Evolutionary conservation across 768 basidiomycete genomes (phyloP), one percentile per base, ranked within the genome.

Genomic region (Megacollybia marginata): DNA sequence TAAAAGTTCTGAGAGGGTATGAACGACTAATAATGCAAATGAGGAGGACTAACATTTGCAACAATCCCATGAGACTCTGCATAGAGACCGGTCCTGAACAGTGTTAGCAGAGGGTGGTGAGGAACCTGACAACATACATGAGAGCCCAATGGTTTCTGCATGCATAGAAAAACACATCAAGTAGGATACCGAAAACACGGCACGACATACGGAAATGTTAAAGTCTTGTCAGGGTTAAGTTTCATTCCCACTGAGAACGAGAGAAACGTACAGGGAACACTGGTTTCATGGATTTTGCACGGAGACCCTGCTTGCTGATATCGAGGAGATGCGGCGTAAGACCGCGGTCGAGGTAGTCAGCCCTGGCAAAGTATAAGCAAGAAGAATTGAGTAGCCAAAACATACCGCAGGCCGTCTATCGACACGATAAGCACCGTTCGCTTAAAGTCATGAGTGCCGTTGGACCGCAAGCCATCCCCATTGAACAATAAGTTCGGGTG

Each of bases 51-150:
- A 59, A 91, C 89, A 58, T 95, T 96, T 11, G 80, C 92, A 19
- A 96, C 78, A 43, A 96, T 92, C 11, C 92, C 92, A 62, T 95
- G 91, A 18, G 88, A 87, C 64, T 94, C 91, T 0, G 88, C 87
- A 59, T 91, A 79, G 3, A 95, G 74, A 2, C 93, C 93, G 12
- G 92, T 96, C 83, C 89, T 92, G 52, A 33, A 18, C 43, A 33
- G 36, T 46, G 18, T 28, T 38, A 50, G 38, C 23, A 40, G 13
- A 5, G 18, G 8, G 38, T 40, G 5, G 13, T 40, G 38, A 40
- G 38, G 18, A 40, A 8, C 35, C 13, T 18, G 11, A 12, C 13
- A 6, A 60, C 75, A 23, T 59, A 91, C 89, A 95, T 82, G 34
- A 95, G 61, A 3, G 84, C 66, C 92, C 92, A 96, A 62, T 95